These are phyloP conservation scores for Calonectria pseudoturangicola DNA, from an alignment of 2,329 filamentous ascomycete genomes.

Conservation along the genomic window DNA sequence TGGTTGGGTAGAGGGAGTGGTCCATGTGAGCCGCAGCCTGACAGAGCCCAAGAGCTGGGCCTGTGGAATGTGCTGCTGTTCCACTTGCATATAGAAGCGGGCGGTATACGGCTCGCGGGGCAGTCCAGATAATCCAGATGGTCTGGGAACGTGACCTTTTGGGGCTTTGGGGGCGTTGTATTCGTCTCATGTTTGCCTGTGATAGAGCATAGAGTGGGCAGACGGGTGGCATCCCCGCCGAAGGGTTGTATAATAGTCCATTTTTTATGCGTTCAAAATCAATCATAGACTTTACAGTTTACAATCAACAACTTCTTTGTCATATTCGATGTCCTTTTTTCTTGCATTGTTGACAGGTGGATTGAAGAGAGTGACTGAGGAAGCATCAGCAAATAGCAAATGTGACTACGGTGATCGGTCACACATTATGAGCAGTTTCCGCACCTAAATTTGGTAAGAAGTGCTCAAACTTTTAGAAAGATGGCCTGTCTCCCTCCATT, in stretches of 20 bases:
- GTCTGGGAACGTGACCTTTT: slow-evolving; percentile 50
- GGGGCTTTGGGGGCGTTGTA: slow-evolving; percentile 44
- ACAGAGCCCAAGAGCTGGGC: slow-evolving; percentile 53
- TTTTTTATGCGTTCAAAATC: slow-evolving; percentile 48
- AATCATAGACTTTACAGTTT: slow-evolving; percentile 52
- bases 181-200: slow-evolving; percentile 53
- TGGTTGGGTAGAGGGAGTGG: slow-evolving; percentile 35
- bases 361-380: not conserved
- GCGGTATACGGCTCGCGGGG: slow-evolving; percentile 44
- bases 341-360: not conserved
- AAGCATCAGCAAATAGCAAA: not conserved
- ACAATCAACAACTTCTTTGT: slow-evolving; percentile 6
- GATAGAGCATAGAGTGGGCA: slow-evolving; percentile 53
- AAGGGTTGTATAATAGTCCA: slow-evolving; percentile 55
- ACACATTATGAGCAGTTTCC: no score
- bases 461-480: no score
- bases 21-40: slow-evolving; percentile 42
- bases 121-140: slow-evolving; percentile 45
- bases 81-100: slow-evolving; percentile 46
- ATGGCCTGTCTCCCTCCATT: no score
- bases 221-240: slow-evolving; percentile 50
- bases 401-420: no score
- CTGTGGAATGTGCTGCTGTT: slow-evolving; percentile 44
- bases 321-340: not conserved
- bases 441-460: no score